Evolutionary conservation across 352 stramenopile species (phyloP), one percentile per base, ranked within the genome.

Genomic region (Globisporangium nodosum): DNA sequence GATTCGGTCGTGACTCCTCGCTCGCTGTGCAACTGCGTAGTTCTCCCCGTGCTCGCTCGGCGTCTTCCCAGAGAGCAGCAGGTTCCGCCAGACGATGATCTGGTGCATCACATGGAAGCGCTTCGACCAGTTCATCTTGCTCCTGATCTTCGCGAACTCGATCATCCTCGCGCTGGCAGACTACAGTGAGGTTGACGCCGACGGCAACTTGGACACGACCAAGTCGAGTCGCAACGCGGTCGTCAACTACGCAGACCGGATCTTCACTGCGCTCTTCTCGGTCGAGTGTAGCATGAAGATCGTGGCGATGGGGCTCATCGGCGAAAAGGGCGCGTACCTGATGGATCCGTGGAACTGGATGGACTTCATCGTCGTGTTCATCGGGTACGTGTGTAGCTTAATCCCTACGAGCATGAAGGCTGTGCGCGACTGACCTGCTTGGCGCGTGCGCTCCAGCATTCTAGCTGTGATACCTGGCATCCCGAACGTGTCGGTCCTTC

Each of bases 261-360:
- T 88, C 9, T 87, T 85, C 64, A 85, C 81, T 1, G 62, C 71
- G 20, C 61, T 89, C 3, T 98, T 98, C 56, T 82, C 87, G 12
- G 63, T 96, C 35, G 92, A 98, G 60, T 92, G 80, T 54, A 71
- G 81, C 1, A 73, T 98, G 59, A 98, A 98, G 60, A 90, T 97
- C 35, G 70, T 96, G 33, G 85, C 83, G 27, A 85, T 96, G 73
- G 90, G 90, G 0, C 70, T 91, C 42, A 69, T 88, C 48, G 66
- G 76, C 1, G 85, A 88, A 2, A 57, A 84, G 58, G 80, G 81
- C 4, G 70, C 69, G n/a, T 97, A 96, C 60, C 69, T 95, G 20
- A 81, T 81, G 63, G 85, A 97, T 58, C 65, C 80, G 13, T 97
- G 87, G 90, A 97, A 97, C 50, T 78, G 83, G 54, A 79, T 97